Base-by-base conservation (phyloP, 2,329 filamentous ascomycete species). In the Trichoderma sp. region DNA sequence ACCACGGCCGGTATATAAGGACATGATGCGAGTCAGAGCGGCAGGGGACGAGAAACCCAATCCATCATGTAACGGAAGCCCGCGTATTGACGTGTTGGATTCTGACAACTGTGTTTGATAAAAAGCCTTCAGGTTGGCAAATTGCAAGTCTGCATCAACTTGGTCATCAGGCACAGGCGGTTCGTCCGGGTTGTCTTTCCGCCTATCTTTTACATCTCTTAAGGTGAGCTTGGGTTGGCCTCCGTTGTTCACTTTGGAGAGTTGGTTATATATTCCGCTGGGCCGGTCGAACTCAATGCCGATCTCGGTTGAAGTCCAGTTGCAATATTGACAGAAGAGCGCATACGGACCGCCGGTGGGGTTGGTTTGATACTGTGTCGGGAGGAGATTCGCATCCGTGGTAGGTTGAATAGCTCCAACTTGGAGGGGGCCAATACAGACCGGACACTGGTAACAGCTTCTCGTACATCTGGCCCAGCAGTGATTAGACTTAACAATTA, bases 361-460 rank as follows among this genome's bases (percentile, higher is more conserved):
- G 47, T 75, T 73, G 34, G 78, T 15, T 64, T 78, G 74, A 62
- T 74, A 72, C 53, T 86, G 86, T n/a, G 84, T 79, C 15, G 81
- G 80, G 6, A 85, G 81, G 51, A 84, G 83, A 70, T 77, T 82
- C 24, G 81, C 75, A 80, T 86, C 85, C 30, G 84, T 79, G 2
- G 85, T 79, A 43, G 86, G 84, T 70, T 94, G 92, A 73, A 95
- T 83, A 24, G 90, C 90, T 68, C 90, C 92, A 67, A 96, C 90
- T 24, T 90, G 87, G 53, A 98, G 87, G 14, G 94, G 92, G 0
- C 94, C 90, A 32, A 93, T 90, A 81, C 96, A 99, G 74, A 95
- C 86, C 0, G 96, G 96, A 77, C 96, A 99, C 79, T 97, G 93
- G 84, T 96, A 98, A 82, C 96, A 99, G 80, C 95, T 98, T 75